phyloP scores from a whole-genome alignment of 1,139 yeast species.

The Blastobotrys aristatus region DNA sequence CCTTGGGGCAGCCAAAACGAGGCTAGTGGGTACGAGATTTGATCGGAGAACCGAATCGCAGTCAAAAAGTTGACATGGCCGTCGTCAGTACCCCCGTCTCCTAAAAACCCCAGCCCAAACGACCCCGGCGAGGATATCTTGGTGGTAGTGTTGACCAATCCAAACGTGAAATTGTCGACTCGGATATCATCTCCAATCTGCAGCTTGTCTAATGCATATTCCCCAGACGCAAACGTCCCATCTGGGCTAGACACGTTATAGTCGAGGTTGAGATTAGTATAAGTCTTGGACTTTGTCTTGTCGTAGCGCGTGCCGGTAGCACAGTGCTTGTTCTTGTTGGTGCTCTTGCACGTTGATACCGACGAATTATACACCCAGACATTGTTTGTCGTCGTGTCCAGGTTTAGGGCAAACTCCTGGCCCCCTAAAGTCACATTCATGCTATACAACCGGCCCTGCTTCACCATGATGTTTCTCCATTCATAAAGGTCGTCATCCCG shows the following conservation, averaged over 20 bases:
- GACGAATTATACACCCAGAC: conserved; percentile 18
- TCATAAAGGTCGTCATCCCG: not conserved
- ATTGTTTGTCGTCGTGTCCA: conserved; percentile 21
- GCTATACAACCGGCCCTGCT: not conserved
- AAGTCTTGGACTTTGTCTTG: conserved; percentile 16
- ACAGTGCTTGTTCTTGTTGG: conserved; percentile 12
- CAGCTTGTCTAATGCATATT: conserved; percentile 18
- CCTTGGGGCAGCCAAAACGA: conserved; percentile 1
- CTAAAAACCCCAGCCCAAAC: conserved; percentile 19
- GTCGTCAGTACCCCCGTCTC: conserved; percentile 11
- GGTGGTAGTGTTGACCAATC: conserved; percentile 19
- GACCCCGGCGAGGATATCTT: conserved; percentile 1
- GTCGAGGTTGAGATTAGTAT: not conserved
- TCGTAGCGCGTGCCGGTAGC: conserved; percentile 16
- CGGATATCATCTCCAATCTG: conserved; percentile 10
- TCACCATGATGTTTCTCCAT: not conserved
- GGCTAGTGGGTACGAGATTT: not conserved
- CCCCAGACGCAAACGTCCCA: conserved; percentile 19
- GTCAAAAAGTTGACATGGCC: conserved; percentile 20
- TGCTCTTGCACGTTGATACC: conserved; percentile 13
- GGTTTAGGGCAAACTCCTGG: conserved; percentile 17
- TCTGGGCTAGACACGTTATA: conserved; percentile 18
- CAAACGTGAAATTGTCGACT: conserved; percentile 19
- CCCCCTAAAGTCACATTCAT: conserved; percentile 7
- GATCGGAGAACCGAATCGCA: conserved; percentile 31